These are phyloP conservation scores for Citrus medica DNA, from an alignment of 345 rosid genomes.

Conservation along the genomic window DNA sequence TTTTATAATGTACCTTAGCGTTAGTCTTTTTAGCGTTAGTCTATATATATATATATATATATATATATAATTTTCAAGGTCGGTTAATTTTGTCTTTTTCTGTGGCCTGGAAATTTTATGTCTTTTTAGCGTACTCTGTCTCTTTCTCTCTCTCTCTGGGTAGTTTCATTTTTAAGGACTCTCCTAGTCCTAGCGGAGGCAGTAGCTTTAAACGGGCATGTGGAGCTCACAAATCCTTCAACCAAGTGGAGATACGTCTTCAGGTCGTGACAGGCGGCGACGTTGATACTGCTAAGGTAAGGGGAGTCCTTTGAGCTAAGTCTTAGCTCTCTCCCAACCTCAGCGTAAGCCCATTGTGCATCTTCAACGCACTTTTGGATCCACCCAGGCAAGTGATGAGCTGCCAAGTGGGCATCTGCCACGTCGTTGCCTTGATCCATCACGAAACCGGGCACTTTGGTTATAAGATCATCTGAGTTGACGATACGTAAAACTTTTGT, in stretches of 20 bases:
- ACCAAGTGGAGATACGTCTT: constrained; percentile 75
- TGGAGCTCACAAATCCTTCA: constrained; percentile 64
- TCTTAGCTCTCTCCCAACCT: constrained; percentile 74
- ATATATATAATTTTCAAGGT: too few relatives aligned
- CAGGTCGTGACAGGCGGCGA: constrained; percentile 84
- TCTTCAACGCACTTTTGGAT: constrained; percentile 51
- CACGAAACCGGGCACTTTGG: constrained; percentile 87
- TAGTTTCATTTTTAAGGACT: constrained; percentile 19
- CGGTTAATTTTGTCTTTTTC: too few relatives aligned
- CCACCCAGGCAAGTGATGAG: constrained; percentile 45
- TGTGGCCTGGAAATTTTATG: too few relatives aligned
- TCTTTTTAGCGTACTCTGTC: neutral
- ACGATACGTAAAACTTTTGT: constrained; percentile 75
- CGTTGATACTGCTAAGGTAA: constrained; percentile 40
- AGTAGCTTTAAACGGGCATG: constrained; percentile 63
- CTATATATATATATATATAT: too few relatives aligned
- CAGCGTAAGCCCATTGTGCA: constrained; percentile 76
- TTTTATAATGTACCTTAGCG: too few relatives aligned
- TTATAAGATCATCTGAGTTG: constrained; percentile 77
- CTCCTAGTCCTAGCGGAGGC: constrained; percentile 21
- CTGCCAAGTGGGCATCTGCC: constrained; percentile 12
- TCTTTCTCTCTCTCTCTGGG: neutral
- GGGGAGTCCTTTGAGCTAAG: constrained; percentile 71
- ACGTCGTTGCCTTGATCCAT: constrained; percentile 34
- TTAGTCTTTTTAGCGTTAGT: fast-evolving